These are phyloP conservation scores for Stemphylium beticola DNA, from an alignment of 2,329 filamentous ascomycete genomes.

Conservation along the genomic window DNA sequence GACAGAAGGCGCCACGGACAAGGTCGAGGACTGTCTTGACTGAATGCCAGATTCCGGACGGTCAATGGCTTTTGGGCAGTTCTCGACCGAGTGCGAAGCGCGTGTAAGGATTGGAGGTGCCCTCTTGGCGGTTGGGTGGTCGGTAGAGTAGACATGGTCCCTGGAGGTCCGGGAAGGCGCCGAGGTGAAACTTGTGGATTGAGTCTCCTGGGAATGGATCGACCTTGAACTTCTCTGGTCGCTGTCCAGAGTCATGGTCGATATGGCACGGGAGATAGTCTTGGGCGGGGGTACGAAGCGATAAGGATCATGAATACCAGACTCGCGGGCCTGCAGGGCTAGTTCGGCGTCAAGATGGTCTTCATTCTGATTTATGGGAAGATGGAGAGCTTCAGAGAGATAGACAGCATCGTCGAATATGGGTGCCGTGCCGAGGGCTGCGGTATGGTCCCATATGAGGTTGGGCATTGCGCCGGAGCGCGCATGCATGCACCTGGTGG, in stretches of 20 bases:
- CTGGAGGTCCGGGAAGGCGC: slow-evolving; percentile 42
- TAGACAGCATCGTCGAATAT: slow-evolving; percentile 47
- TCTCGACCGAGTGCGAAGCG: slow-evolving; percentile 28
- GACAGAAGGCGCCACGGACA: slow-evolving; percentile 28
- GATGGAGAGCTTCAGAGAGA: slow-evolving; percentile 37
- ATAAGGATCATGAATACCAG: slow-evolving; percentile 44
- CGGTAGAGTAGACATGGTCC: slow-evolving; percentile 30
- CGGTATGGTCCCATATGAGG: slow-evolving; percentile 28
- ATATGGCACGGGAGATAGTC: slow-evolving; percentile 36
- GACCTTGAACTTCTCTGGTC: slow-evolving; percentile 43
- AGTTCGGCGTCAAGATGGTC: slow-evolving; percentile 42
- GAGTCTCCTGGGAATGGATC: slow-evolving; percentile 44
- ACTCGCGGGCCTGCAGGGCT: slow-evolving; percentile 33
- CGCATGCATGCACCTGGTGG: slow-evolving; percentile 33
- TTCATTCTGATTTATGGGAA: slow-evolving; percentile 35
- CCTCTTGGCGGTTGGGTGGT: slow-evolving; percentile 26
- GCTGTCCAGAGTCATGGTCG: slow-evolving; percentile 40
- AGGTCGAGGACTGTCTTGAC: slow-evolving; percentile 31
- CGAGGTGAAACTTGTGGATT: slow-evolving; percentile 44
- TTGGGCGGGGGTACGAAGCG: slow-evolving; percentile 33
- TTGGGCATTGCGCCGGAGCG: slow-evolving; percentile 42
- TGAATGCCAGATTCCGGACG: slow-evolving; percentile 20
- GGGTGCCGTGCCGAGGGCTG: slow-evolving; percentile 35
- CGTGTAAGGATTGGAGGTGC: slow-evolving; percentile 22
- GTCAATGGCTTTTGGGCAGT: slow-evolving; percentile 23